A percentile compares a stretch with the other conserved stretches of the same genome.
Conservation (phyloP, 306 rosid genomes). For the Corylus americana region DNA sequence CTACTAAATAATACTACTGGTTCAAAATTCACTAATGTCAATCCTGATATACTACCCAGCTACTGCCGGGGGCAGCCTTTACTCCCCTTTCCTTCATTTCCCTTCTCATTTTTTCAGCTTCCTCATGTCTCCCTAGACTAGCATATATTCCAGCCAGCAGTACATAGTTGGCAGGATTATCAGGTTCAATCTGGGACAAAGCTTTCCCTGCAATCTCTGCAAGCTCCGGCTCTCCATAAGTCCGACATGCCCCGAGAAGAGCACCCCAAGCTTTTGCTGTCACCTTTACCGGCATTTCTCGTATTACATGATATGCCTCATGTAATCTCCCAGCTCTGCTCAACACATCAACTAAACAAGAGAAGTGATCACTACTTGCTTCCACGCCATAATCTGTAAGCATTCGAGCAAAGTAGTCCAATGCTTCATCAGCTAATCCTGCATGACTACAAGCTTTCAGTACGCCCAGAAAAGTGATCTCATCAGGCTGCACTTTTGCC, state of each 20-base stretch:
- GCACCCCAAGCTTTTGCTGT: constrained; percentile 86
- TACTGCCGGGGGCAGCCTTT: constrained; percentile 56
- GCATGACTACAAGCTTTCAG: constrained; percentile 80
- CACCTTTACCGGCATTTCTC: constrained; percentile 70
- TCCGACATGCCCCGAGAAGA: constrained; percentile 76
- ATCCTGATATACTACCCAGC: constrained; percentile 71
- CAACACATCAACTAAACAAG: constrained; percentile 76
- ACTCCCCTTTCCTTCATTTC: constrained; percentile 61
- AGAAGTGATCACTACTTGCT: constrained; percentile 72
- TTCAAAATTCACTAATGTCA: constrained; percentile 12
- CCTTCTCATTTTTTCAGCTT: constrained; percentile 54
- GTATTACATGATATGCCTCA: constrained; percentile 64
- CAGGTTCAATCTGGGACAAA: constrained; percentile 68
- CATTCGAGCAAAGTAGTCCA: constrained; percentile 57
- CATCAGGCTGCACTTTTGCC: constrained; percentile 60
- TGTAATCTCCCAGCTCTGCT: constrained; percentile 73
- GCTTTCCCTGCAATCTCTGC: constrained; percentile 73
- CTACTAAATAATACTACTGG: neutral
- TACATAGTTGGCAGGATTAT: constrained; percentile 74
- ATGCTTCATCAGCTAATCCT: constrained; percentile 70
- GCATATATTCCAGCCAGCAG: constrained; percentile 63
- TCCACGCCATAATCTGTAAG: constrained; percentile 42
- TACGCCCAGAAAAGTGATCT: constrained; percentile 62
- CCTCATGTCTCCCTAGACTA: constrained; percentile 67
- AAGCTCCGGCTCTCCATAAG: constrained; percentile 57